A percentile compares a stretch with the other conserved stretches of the same genome.
Evolutionary conservation across 805 yeast species (phyloP).

Genomic region (Cyberlindnera petersonii): DNA sequence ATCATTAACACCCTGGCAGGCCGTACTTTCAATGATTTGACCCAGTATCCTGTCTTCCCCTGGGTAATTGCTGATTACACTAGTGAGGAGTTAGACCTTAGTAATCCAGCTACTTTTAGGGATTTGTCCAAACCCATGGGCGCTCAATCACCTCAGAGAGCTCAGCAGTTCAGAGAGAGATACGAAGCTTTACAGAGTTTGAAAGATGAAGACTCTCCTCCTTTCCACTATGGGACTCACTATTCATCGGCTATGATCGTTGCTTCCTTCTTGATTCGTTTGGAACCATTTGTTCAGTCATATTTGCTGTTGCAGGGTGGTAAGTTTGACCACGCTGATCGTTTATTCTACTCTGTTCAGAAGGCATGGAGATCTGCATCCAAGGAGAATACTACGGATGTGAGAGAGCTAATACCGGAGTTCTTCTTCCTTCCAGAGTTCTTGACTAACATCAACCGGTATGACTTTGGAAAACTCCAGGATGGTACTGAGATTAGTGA

Average conservation of each 20-base stretch:
- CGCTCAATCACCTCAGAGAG: constrained; percentile 64
- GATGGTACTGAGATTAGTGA: constrained; percentile 51
- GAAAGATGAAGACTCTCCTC: constrained; percentile 56
- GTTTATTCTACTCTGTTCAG: constrained; percentile 70
- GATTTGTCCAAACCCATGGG: constrained; percentile 91
- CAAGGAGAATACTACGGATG: constrained; percentile 78
- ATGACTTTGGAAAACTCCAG: constrained; percentile 69
- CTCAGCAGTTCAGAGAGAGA: constrained; percentile 61
- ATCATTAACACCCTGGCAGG: constrained; percentile 82
- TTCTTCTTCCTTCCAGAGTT: constrained; percentile 82
- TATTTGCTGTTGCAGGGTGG: constrained; percentile 82
- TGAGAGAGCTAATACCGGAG: constrained; percentile 83
- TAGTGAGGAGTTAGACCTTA: constrained; percentile 64
- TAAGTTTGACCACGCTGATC: constrained; percentile 82
- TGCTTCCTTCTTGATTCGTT: constrained; percentile 68
- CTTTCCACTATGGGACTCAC: constrained; percentile 92
- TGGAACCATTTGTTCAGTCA: constrained; percentile 78
- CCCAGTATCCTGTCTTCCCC: constrained; percentile 90
- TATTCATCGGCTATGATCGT: constrained; percentile 94
- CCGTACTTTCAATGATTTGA: constrained; percentile 80
- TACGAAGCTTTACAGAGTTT: constrained; percentile 66
- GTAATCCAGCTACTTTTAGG: constrained; percentile 58
- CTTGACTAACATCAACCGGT: constrained; percentile 57
- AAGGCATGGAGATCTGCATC: constrained; percentile 83
- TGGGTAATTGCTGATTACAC: constrained; percentile 86